phyloP scores from a whole-genome alignment of 192 early-diverging fungal genomes.

The Backusella macrospora region DNA sequence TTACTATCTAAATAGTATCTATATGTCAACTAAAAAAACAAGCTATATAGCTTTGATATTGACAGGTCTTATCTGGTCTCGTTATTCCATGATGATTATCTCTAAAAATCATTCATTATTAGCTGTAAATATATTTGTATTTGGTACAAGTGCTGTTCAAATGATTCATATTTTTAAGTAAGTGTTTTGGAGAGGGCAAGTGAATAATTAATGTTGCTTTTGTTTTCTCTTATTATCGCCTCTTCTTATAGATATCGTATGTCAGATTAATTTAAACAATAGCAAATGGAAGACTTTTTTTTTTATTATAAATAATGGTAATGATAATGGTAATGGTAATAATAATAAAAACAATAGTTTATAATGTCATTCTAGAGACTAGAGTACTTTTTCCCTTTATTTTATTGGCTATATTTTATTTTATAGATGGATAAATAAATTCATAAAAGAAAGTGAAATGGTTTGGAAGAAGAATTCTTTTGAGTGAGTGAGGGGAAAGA shows the following conservation, averaged over 20 bases:
- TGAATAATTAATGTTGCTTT: too few species aligned
- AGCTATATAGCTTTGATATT: conserved; percentile 88
- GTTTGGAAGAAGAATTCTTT: too few species aligned
- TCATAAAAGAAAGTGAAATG: too few species aligned
- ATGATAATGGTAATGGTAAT: too few species aligned
- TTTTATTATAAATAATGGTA: neutral
- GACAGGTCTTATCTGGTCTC: conserved; percentile 96
- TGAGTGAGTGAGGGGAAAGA: too few species aligned
- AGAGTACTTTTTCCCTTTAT: too few species aligned
- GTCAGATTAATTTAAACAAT: conserved; percentile 42
- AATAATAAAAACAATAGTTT: too few species aligned
- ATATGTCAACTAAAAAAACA: neutral
- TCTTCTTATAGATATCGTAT: conserved; percentile 38
- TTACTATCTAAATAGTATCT: neutral
- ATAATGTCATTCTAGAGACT: too few species aligned
- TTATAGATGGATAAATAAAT: too few species aligned
- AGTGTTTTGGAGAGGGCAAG: too few species aligned
- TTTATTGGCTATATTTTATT: too few species aligned
- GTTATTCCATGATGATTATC: conserved; percentile 90
- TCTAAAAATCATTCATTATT: conserved; percentile 89
- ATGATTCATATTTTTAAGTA: conserved; percentile 75
- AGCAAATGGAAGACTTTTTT: neutral
- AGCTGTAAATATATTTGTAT: conserved; percentile 93
- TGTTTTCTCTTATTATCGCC: neutral
- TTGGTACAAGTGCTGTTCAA: conserved; percentile 84